Conservation (phyloP, 148 eudicot genomes). For the Vaccinium macrocarpon region DNA sequence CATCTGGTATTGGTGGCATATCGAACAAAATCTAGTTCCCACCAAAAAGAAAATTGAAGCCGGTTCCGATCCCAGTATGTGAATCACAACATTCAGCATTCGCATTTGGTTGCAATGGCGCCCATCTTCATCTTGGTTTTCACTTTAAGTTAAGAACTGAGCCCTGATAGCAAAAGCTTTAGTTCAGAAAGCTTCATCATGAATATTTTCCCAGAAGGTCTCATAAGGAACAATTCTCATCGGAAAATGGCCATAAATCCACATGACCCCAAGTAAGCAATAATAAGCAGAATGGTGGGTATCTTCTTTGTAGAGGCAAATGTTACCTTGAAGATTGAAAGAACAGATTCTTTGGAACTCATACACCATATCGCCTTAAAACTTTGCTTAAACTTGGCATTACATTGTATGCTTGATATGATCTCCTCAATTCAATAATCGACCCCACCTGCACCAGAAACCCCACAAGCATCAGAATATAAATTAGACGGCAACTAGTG, state of each 20-base stretch:
- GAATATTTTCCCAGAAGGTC: background rate
- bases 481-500: slow-evolving; percentile 2
- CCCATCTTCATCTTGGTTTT: background rate
- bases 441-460: slow-evolving; percentile 75
- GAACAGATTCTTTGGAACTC: slow-evolving; percentile 2
- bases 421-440: slow-evolving; percentile 89
- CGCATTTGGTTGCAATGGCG: background rate
- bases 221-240: background rate
- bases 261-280: background rate
- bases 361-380: slow-evolving; percentile 83
- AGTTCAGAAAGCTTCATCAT: background rate
- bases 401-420: slow-evolving; percentile 95
- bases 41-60: background rate
- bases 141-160: background rate
- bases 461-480: background rate
- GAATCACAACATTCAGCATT: background rate
- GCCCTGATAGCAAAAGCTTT: background rate
- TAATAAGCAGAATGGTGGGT: background rate
- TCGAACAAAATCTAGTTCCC: background rate
- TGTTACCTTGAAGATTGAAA: slow-evolving; percentile 1
- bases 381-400: slow-evolving; percentile 90
- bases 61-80: background rate
- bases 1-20: background rate
- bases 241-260: background rate
- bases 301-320: slow-evolving; percentile 1